Conservation (phyloP, 2,329 filamentous ascomycete genomes). For the Diaporthe sp. region DNA sequence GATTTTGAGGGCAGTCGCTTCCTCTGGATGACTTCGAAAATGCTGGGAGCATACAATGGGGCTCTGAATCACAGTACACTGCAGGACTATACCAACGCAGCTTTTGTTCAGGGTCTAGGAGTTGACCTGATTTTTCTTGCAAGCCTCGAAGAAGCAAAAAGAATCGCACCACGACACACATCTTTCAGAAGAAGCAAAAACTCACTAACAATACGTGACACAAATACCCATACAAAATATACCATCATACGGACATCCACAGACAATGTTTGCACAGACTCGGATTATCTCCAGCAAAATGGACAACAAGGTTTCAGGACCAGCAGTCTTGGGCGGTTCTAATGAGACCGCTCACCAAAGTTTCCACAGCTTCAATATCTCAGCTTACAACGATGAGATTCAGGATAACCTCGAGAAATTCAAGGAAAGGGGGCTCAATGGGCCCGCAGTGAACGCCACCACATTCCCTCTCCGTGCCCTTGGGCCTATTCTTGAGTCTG, state of each 20-base stretch:
- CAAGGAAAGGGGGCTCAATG: constrained; percentile 44
- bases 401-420: constrained; percentile 48
- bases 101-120: background rate
- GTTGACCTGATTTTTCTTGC: background rate
- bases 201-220: background rate
- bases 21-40: background rate
- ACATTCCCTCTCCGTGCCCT: constrained; percentile 60
- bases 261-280: background rate
- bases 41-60: background rate
- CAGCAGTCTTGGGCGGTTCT: background rate
- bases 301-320: background rate
- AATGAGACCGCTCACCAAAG: too few relatives aligned
- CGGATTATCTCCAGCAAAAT: background rate
- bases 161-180: background rate
- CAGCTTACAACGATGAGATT: constrained; percentile 35
- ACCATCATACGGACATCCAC: background rate
- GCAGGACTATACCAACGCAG: background rate
- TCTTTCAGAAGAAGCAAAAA: background rate
- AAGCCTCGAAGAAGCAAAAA: background rate
- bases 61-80: background rate
- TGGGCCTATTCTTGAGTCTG: constrained; percentile 51
- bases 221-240: background rate
- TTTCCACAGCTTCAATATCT: too few relatives aligned
- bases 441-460: constrained; percentile 52
- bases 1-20: background rate